A percentile compares a stretch with the other conserved stretches of the same genome.
Conservation (phyloP, 371 early-diverging fungal genomes). For the Saksenaea vasiformis region DNA sequence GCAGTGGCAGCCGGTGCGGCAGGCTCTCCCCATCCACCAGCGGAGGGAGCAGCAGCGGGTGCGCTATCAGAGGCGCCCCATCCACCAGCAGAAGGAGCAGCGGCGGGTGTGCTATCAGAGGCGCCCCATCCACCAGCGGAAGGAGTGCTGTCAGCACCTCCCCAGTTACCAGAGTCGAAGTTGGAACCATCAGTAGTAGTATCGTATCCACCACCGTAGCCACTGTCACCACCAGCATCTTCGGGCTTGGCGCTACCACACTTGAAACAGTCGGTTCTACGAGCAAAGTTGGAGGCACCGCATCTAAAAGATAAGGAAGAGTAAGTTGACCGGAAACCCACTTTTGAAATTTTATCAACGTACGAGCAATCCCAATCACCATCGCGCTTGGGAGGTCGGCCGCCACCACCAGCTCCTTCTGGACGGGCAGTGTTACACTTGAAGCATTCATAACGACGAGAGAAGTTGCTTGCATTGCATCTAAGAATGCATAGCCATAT, state of each 20-base stretch:
- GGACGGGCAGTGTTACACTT: conserved; percentile 44
- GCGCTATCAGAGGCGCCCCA: conserved; percentile 18
- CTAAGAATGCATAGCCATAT: conserved; percentile 14
- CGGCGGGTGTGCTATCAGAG: conserved; percentile 14
- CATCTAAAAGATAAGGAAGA: conserved; percentile 26
- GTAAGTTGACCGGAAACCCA: too few species aligned
- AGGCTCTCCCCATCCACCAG: conserved; percentile 27
- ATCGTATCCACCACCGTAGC: conserved; percentile 27
- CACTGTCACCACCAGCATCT: conserved; percentile 49
- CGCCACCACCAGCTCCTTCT: conserved; percentile 32
- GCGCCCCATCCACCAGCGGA: conserved; percentile 26
- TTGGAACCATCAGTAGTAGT: conserved; percentile 14
- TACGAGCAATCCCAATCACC: conserved; percentile 64
- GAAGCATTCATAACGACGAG: conserved; percentile 30
- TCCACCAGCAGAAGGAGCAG: conserved; percentile 19
- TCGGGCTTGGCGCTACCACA: conserved; percentile 60
- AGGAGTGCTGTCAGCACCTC: conserved; percentile 18
- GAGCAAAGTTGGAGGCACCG: conserved; percentile 60
- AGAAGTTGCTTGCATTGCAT: conserved; percentile 38
- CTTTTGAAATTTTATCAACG: conserved; percentile 3
- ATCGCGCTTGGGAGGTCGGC: conserved; percentile 48
- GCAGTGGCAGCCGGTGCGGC: conserved; percentile 12
- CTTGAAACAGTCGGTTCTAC: conserved; percentile 67
- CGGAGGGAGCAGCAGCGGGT: conserved; percentile 21
- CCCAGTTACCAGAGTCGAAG: conserved; percentile 18